These are phyloP conservation scores for Phytophthora podocarpi DNA, from an alignment of 352 stramenopile genomes.

Conservation along the genomic window DNA sequence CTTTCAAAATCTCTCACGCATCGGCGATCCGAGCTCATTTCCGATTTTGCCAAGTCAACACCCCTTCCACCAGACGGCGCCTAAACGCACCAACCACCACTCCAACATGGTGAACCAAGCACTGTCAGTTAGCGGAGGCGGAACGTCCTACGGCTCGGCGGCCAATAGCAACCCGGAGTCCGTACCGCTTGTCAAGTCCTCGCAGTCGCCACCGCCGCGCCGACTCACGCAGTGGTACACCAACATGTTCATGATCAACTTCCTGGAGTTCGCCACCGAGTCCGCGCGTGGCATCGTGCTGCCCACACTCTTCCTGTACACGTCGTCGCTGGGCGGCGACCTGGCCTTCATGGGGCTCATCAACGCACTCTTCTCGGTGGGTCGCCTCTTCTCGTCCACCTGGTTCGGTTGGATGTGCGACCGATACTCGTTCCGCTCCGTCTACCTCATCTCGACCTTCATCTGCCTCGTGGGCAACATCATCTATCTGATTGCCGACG, in stretches of 20 bases:
- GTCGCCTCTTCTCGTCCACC: constrained; percentile 72
- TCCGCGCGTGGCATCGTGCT: constrained; percentile 74
- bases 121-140: constrained; percentile 11
- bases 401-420: constrained; percentile 86
- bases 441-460: constrained; percentile 75
- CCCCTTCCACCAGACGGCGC: no score
- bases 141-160: constrained; percentile 15
- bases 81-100: neutral
- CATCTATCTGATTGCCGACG: constrained; percentile 71
- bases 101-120: constrained; percentile 25
- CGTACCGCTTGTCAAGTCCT: constrained; percentile 34
- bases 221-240: constrained; percentile 58
- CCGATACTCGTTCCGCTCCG: constrained; percentile 75
- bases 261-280: constrained; percentile 79
- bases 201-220: constrained; percentile 35
- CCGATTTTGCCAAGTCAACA: constrained; percentile 11
- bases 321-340: constrained; percentile 68
- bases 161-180: constrained; percentile 8
- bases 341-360: constrained; percentile 78
- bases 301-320: constrained; percentile 83
- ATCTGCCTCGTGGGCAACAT: constrained; percentile 76
- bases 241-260: constrained; percentile 84
- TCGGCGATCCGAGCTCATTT: constrained; percentile 25
- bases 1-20: neutral
- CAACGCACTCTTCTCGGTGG: constrained; percentile 75